Base-by-base conservation (phyloP, 2,329 filamentous ascomycete genomes). In the Venturia pyrina region DNA sequence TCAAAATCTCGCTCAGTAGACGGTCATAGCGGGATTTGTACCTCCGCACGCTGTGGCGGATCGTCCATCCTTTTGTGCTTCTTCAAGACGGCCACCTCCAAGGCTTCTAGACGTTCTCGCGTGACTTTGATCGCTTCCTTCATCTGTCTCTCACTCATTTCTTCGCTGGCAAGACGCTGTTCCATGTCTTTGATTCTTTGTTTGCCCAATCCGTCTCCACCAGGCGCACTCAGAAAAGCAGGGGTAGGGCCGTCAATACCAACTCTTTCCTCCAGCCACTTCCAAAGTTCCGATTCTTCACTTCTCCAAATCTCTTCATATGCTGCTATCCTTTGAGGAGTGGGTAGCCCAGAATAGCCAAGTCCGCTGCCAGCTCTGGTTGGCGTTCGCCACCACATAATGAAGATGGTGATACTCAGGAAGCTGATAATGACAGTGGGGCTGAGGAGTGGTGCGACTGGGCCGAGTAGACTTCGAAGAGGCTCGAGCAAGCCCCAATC, bases 281-380 rank as follows among this genome's bases (percentile, higher is more conserved):
- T 88, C 93, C 93, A 97, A 11, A 97, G 79, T 71, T 95, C 91
- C 69, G 85, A 91, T 74, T 97, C 93, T 75, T 97, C 91, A 50
- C 86, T 82, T 44, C 87, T 83, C 93, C 93, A 99, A 73, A 98
- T 89, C 77, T 96, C 90, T 70, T 98, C 93, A 74, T 97, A 98
- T 0, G 90, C 91, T 1, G 89, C 87, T 19, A 92, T 78, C 6
- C 92, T 85, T 65, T 93, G 87, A 69, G 1, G 73, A 71, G 7
- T 71, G 75, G 70, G 66, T 73, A 56, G 68, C 78, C 68, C 76
- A 66, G 76, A 80, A 1, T 74, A 72, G 40, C 74, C 69, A 24
- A 76, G 72, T 34, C 32, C 32, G 59, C 64, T 74, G 74, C 69
- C 77, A 75, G 13, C 77, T 5, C 34, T 21, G 17, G 41, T 15